Percentiles rank a stretch among this genome's conserved stretches.
Conservation (phyloP, 768 basidiomycete species). For the Chalciporus piperatus region DNA sequence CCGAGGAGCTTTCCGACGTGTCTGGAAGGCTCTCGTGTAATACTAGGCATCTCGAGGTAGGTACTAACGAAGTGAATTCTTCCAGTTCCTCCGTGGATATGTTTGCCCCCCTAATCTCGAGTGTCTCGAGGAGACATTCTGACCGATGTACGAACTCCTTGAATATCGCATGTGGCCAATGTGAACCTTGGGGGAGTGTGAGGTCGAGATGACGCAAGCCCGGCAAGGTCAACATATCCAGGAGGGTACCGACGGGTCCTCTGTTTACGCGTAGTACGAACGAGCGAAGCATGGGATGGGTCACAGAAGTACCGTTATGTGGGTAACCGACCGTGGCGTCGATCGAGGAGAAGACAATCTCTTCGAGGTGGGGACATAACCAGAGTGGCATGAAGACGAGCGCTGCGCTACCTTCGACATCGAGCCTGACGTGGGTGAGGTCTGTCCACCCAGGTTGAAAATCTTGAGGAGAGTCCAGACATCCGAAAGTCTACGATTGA, state of each 20-base stretch:
- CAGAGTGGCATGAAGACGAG: not conserved
- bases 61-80: not conserved
- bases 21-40: no score
- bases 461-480: no score
- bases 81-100: not conserved
- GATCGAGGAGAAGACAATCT: not conserved
- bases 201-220: conserved; percentile 23
- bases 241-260: not conserved
- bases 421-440: not conserved
- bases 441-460: no score
- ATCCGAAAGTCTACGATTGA: no score
- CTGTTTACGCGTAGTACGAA: not conserved
- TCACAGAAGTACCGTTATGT: not conserved
- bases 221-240: no score
- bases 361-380: not conserved
- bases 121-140: not conserved
- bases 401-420: not conserved
- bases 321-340: not conserved
- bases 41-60: not conserved
- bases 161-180: not conserved
- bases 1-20: no score
- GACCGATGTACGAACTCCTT: not conserved
- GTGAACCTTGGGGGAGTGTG: not conserved
- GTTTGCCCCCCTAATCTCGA: not conserved
- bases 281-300: not conserved